Percentiles rank a stretch among this genome's conserved stretches.
phyloP scores from a whole-genome alignment of 2,329 filamentous ascomycete genomes.

The Aspergillus sp. region DNA sequence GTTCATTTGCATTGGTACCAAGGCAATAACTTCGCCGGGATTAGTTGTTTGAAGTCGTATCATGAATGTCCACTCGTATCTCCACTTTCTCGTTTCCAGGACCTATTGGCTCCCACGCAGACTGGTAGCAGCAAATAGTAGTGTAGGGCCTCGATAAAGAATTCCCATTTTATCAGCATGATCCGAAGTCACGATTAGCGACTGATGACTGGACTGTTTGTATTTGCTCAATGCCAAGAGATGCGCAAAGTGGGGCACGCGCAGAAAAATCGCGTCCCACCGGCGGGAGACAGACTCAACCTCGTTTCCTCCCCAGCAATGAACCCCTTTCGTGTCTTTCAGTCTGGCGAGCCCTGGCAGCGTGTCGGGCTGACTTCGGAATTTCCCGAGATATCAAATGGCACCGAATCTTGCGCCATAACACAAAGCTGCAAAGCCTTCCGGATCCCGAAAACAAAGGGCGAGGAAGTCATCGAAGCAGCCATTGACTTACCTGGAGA shows the following conservation, averaged over 20 bases:
- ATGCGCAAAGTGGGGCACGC: not conserved
- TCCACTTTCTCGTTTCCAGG: too few relatives aligned
- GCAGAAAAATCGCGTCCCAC: not conserved
- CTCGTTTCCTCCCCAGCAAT: constrained; percentile 16
- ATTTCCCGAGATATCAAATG: constrained; percentile 58
- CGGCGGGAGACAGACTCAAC: not conserved
- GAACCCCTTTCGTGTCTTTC: constrained; percentile 29
- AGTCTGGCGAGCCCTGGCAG: constrained; percentile 53
- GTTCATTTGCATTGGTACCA: too few relatives aligned
- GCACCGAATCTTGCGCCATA: constrained; percentile 43
- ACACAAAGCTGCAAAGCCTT: constrained; percentile 65
- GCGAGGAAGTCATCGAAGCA: constrained; percentile 33
- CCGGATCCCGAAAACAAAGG: constrained; percentile 49
- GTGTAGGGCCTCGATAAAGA: too few relatives aligned
- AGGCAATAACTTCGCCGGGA: too few relatives aligned
- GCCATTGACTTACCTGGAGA: constrained; percentile 43
- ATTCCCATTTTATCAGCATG: too few relatives aligned
- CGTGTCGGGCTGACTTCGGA: constrained; percentile 59
- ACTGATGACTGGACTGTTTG: too few relatives aligned
- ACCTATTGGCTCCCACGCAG: too few relatives aligned
- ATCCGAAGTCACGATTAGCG: too few relatives aligned
- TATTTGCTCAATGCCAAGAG: not conserved
- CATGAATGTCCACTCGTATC: too few relatives aligned
- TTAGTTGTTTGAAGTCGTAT: too few relatives aligned
- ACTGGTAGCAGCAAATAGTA: too few relatives aligned